Evolutionary conservation across 441 rosid genomes (phyloP), one percentile per base, ranked within the genome.

Genomic region (Gossypium schwendimanii): DNA sequence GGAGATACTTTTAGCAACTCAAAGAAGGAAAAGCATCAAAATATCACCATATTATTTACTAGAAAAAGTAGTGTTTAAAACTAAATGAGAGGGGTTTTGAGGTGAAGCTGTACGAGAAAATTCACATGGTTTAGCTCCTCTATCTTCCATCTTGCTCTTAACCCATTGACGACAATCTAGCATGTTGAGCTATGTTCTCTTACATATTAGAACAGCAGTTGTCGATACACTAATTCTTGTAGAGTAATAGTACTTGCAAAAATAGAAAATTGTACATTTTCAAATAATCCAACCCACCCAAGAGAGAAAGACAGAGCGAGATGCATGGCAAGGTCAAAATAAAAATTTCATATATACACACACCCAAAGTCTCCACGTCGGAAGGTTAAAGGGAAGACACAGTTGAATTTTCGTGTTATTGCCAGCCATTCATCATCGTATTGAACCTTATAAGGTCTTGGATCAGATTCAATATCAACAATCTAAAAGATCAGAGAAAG

Each of bases 371-470:
- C 81, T 74, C 86, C 82, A 65, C 50, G 65, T 53, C 68, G 80
- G 14, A 20, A 15, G 4, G 92, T 87, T 77, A 87, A 76, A 36
- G 99, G 99, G 74, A 94, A 80, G 64, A 81, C 67, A 77, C 87
- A 76, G 76, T 92, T 87, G 83, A 86, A 87, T 75, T 82, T 82
- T 75, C 79, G 75, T 23, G 95, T 94, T 67, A 89, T 82, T 36
- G 92, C 90, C 28, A 89, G 82, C 96, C 97, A 94, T 78, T 94
- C 98, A 83, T 91, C 96, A 49, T 92, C 99, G 66, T 89, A 92
- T 58, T 85, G 80, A 80, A 94, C 73, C 79, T 89, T 91, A 70
- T 79, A 84, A 24, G 93, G 94, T 74, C 94, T 92, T 66, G 91
- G 88, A 73, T 78, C 94, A 20, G 93, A 89, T 54, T 94, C 97